Evolutionary conservation across 2,329 filamentous ascomycete genomes (phyloP), one percentile per base, ranked within the genome.

Genomic region (Penicillium vulpinum): DNA sequence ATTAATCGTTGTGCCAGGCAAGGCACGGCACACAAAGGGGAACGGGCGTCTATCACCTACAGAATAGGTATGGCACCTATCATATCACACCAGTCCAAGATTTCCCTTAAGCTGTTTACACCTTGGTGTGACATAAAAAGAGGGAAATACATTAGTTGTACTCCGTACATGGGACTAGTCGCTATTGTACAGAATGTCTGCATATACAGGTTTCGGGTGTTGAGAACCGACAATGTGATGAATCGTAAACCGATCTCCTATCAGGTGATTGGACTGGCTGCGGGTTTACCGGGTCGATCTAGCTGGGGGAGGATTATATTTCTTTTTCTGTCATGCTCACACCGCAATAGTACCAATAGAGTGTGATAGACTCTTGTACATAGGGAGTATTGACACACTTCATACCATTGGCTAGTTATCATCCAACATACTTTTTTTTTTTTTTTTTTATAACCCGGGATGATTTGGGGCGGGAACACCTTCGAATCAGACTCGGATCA

Each of bases 171-270:
- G 54, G 13, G 16, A 52, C 54, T 56, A 56, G 54, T 46, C 6
- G 24, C n/a, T 33, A 13, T 39, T n/a, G 38, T 35, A 55, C 46
- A 33, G 49, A 21, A 39, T 18, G 15, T 46, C 18, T 54, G 36
- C 44, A 28, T 28, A 22, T 38, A 28, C 29, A 49, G 29, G 13
- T 35, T 33, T 56, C 54, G 54, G 54, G 21, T 45, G 24, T 9
- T 45, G 16, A 38, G 33, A 46, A 56, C 48, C 54, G 53, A 54
- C n/a, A 41, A 56, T 56, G 54, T 56, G 54, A 56, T 52, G 48
- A 31, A 52, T 56, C 54, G 54, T 22, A 50, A 31, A 11, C 29
- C n/a, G 18, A 28, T 45, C 22, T n/a, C 40, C 40, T 44, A 36
- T 56, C 47, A 46, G 40, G 41, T 56, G 54, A 56, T 56, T 56